A percentile compares a stretch with the other conserved stretches of the same genome.
These are phyloP conservation scores for Candida caryicola DNA, from an alignment of 805 yeast genomes.

Conservation along the genomic window DNA sequence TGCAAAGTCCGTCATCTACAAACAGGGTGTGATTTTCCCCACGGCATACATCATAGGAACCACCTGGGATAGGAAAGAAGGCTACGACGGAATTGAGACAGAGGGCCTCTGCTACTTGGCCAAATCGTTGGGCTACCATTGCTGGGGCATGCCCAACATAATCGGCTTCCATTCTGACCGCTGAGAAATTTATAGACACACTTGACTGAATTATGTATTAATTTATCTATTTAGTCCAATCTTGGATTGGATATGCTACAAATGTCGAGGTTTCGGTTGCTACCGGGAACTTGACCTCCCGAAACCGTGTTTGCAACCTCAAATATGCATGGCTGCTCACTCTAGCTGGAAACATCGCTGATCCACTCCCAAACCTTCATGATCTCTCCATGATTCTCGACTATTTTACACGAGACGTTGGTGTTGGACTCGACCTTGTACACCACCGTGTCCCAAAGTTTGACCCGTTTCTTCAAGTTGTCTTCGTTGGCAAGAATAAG, in stretches of 20 bases:
- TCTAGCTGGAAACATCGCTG: conserved; percentile 20
- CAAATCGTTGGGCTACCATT: conserved; percentile 40
- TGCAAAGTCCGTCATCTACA: conserved; percentile 40
- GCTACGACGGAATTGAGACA: conserved; percentile 54
- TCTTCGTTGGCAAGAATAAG: conserved; percentile 46
- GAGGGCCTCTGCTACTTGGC: conserved; percentile 53
- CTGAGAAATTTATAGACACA: too few species aligned
- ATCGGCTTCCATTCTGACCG: conserved; percentile 36
- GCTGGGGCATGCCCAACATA: conserved; percentile 50
- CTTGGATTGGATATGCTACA: not conserved
- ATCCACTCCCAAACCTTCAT: conserved; percentile 89
- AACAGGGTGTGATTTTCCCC: conserved; percentile 48
- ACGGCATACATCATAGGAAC: conserved; percentile 46
- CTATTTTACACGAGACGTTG: conserved; percentile 57
- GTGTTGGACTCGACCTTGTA: conserved; percentile 60
- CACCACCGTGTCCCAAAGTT: conserved; percentile 59
- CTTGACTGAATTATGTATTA: too few species aligned
- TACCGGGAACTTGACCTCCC: not conserved
- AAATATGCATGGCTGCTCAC: too few species aligned
- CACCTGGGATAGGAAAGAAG: conserved; percentile 46
- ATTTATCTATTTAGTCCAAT: not conserved
- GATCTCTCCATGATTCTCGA: conserved; percentile 84
- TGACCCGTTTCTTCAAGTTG: conserved; percentile 30
- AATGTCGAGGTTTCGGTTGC: not conserved
- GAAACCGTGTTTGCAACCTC: too few species aligned